Evolutionary conservation across 1,284 basidiomycete species (phyloP).

Genomic region (Apiotrichum mycotoxinovorans): DNA sequence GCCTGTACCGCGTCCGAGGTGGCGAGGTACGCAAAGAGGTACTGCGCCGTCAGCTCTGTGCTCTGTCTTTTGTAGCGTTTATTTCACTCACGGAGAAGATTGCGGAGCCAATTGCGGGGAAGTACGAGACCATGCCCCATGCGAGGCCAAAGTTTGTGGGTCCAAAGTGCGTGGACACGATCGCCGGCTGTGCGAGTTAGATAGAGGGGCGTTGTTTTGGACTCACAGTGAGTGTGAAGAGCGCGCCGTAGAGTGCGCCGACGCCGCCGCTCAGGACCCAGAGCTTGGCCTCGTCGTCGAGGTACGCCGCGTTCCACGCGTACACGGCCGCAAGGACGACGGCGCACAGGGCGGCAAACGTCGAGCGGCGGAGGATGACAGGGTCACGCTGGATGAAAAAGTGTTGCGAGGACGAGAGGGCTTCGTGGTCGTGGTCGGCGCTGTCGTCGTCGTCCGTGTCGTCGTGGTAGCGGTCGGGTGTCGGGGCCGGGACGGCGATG

Average conservation of each 20-base stretch:
- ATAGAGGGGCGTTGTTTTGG: background rate
- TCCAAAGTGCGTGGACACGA: conserved; percentile 47
- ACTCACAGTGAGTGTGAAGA: conserved; percentile 49
- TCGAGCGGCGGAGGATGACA: conserved; percentile 35
- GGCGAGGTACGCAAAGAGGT: conserved; percentile 2
- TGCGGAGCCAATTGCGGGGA: conserved; percentile 44
- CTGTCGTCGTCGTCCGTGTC: conserved; percentile 9
- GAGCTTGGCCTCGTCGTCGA: conserved; percentile 36
- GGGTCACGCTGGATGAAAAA: conserved; percentile 33
- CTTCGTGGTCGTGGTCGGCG: conserved; percentile 15
- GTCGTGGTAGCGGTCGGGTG: conserved; percentile 9
- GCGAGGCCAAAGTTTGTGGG: conserved; percentile 49
- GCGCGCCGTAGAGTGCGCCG: conserved; percentile 46
- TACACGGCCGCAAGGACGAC: conserved; percentile 35
- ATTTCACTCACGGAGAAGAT: conserved; percentile 44
- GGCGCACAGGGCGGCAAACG: conserved; percentile 36
- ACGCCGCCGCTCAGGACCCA: conserved; percentile 46
- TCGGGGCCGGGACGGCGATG: conserved; percentile 30
- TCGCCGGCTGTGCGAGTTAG: conserved; percentile 30
- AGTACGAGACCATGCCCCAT: conserved; percentile 51
- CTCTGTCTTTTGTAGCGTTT: conserved; percentile 21
- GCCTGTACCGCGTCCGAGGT: background rate
- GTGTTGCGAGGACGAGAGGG: conserved; percentile 17
- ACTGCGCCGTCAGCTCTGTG: conserved; percentile 24
- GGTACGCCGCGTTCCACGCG: conserved; percentile 34